These are phyloP conservation scores for Amniculicola lignicola DNA, from an alignment of 495 filamentous ascomycete species.

Conservation along the genomic window DNA sequence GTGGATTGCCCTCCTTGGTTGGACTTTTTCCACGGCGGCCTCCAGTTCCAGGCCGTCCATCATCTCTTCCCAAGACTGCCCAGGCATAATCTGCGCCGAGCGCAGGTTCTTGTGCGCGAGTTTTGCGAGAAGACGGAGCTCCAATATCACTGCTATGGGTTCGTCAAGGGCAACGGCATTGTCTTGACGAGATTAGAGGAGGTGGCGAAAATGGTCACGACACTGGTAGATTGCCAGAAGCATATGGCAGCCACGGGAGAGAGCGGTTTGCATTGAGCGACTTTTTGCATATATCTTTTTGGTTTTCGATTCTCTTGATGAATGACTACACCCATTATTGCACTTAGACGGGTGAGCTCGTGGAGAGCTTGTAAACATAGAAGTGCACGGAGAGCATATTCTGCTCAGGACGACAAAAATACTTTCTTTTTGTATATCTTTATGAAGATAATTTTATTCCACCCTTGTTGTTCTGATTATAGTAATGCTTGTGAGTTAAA, in stretches of 20 bases:
- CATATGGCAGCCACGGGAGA: constrained; percentile 48
- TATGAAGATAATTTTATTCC: too few relatives aligned
- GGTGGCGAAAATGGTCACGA: constrained; percentile 45
- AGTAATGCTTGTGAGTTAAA: too few relatives aligned
- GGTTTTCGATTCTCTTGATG: too few relatives aligned
- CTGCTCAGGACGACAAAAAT: too few relatives aligned
- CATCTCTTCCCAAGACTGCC: constrained; percentile 50
- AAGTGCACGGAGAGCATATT: too few relatives aligned
- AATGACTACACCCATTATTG: too few relatives aligned
- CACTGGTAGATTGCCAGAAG: constrained; percentile 45
- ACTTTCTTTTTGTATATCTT: too few relatives aligned
- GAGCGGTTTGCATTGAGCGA: constrained; percentile 23
- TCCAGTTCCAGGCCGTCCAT: constrained; percentile 52
- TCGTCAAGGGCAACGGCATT: constrained; percentile 45
- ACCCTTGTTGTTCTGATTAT: too few relatives aligned
- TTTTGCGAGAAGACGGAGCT: constrained; percentile 48
- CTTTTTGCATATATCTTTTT: too few relatives aligned
- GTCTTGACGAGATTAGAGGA: constrained; percentile 44
- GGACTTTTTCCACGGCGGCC: constrained; percentile 49
- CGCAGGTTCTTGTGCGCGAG: constrained; percentile 45
- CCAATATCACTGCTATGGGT: constrained; percentile 45
- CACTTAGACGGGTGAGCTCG: too few relatives aligned
- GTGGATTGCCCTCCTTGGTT: constrained; percentile 50
- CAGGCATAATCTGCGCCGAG: constrained; percentile 46
- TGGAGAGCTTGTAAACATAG: too few relatives aligned